Conservation (phyloP, 352 stramenopile species). For the Globisporangium apiculatum region DNA sequence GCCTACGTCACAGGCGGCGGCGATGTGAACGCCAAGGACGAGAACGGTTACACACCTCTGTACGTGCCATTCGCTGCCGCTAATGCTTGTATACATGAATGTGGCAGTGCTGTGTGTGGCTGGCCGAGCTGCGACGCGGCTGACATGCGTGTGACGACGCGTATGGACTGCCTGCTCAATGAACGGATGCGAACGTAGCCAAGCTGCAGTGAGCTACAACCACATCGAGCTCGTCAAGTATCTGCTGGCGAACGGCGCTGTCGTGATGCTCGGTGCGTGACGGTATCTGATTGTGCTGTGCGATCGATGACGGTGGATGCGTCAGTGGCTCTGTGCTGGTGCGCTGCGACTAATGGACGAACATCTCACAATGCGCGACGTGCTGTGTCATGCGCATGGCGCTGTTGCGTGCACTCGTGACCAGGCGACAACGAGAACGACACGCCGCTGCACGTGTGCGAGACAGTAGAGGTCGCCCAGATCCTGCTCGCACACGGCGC, state of each 20-base stretch:
- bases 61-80: conserved; percentile 17
- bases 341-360: no score
- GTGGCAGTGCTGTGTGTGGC: not conserved
- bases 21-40: conserved; percentile 48
- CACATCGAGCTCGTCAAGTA: conserved; percentile 50
- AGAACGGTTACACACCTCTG: conserved; percentile 65
- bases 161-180: not conserved
- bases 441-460: conserved; percentile 56
- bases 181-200: conserved; percentile 17
- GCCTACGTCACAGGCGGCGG: conserved; percentile 36
- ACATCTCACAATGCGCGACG: no score
- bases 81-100: no score
- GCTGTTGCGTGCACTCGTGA: not conserved
- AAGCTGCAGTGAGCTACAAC: conserved; percentile 65
- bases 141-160: no score
- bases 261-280: conserved; percentile 29
- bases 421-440: conserved; percentile 59
- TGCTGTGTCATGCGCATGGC: no score
- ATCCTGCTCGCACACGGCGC: conserved; percentile 48
- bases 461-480: conserved; percentile 50
- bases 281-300: no score
- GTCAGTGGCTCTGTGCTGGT: no score
- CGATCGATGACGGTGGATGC: no score
- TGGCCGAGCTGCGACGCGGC: not conserved
- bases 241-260: conserved; percentile 36